Conservation (phyloP, 768 basidiomycete genomes). For the Lentinula guzmanii region DNA sequence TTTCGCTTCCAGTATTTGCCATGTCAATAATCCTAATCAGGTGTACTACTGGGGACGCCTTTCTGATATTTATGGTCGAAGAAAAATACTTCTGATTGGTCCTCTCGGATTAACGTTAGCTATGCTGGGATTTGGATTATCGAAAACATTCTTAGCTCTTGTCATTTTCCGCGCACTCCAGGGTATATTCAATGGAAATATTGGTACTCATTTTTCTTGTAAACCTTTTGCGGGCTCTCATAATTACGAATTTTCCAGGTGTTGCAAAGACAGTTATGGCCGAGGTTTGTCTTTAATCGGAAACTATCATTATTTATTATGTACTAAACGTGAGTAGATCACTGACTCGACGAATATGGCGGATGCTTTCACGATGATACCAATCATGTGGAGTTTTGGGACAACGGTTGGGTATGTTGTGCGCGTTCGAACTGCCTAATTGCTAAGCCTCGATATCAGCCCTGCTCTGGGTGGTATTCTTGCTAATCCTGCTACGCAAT, state of each 20-base stretch:
- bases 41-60: conserved; percentile 22
- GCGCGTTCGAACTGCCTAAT: background rate
- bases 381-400: conserved; percentile 20
- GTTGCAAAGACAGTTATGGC: conserved; percentile 24
- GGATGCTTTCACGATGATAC: conserved; percentile 21
- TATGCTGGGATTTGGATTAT: conserved; percentile 23
- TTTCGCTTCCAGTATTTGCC: background rate
- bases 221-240: background rate
- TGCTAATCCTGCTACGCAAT: conserved; percentile 21
- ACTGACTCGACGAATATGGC: conserved; percentile 22
- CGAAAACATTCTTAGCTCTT: conserved; percentile 19
- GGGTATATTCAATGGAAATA: conserved; percentile 26
- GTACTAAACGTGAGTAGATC: conserved; percentile 14
- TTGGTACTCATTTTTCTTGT: conserved; percentile 11
- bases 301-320: background rate
- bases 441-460: conserved; percentile 8
- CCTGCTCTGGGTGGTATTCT: conserved; percentile 26
- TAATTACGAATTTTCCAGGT: conserved; percentile 1
- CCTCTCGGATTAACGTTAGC: conserved; percentile 21
- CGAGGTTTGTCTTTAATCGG: conserved; percentile 16
- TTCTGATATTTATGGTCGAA: conserved; percentile 24
- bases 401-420: conserved; percentile 16
- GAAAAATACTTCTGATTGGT: conserved; percentile 22
- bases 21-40: background rate
- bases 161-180: conserved; percentile 19